A percentile compares a stretch with the other conserved stretches of the same genome.
Conservation (phyloP, 495 filamentous ascomycete genomes). For the Geopyxis carbonaria region DNA sequence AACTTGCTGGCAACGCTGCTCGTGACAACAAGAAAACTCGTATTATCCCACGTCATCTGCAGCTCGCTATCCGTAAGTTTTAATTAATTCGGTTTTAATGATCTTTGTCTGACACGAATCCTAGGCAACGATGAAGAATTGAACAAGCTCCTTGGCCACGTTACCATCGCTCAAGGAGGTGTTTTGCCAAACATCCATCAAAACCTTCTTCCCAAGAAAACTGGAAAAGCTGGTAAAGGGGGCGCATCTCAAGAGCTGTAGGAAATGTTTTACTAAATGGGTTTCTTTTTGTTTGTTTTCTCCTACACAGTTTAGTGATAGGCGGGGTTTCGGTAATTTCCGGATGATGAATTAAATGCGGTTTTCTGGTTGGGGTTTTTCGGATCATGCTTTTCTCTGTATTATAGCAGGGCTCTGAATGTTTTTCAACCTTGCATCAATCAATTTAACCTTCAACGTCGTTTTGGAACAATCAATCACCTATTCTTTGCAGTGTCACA, state of each 20-base stretch:
- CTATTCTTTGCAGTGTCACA: too few relatives aligned
- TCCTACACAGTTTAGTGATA: slow-evolving; percentile 4
- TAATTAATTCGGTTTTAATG: too few relatives aligned
- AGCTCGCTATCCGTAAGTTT: slow-evolving; percentile 75
- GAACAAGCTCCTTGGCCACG: slow-evolving; percentile 98
- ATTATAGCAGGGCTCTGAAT: too few relatives aligned
- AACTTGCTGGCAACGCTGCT: slow-evolving; percentile 94
- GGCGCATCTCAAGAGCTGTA: slow-evolving; percentile 25
- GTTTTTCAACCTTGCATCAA: too few relatives aligned
- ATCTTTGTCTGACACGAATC: slow-evolving; percentile 1
- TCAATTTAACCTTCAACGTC: too few relatives aligned
- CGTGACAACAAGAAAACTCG: slow-evolving; percentile 99
- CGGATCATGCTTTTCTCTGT: slow-evolving; percentile 5
- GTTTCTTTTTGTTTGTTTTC: slow-evolving; percentile 5
- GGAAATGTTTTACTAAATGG: neutral
- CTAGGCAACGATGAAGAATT: slow-evolving; percentile 82
- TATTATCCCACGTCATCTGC: slow-evolving; percentile 98
- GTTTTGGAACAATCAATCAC: too few relatives aligned
- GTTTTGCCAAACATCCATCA: slow-evolving; percentile 50
- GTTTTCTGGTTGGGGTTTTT: slow-evolving; percentile 10
- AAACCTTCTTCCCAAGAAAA: slow-evolving; percentile 25
- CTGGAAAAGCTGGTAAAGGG: slow-evolving; percentile 21
- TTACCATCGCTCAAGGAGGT: slow-evolving; percentile 99
- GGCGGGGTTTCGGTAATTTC: slow-evolving; percentile 12
- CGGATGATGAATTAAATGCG: slow-evolving; percentile 13